Percentiles rank a stretch among this genome's conserved stretches.
Conservation (phyloP, 1,284 basidiomycete genomes). For the Cutaneotrichosporon mucoides region DNA sequence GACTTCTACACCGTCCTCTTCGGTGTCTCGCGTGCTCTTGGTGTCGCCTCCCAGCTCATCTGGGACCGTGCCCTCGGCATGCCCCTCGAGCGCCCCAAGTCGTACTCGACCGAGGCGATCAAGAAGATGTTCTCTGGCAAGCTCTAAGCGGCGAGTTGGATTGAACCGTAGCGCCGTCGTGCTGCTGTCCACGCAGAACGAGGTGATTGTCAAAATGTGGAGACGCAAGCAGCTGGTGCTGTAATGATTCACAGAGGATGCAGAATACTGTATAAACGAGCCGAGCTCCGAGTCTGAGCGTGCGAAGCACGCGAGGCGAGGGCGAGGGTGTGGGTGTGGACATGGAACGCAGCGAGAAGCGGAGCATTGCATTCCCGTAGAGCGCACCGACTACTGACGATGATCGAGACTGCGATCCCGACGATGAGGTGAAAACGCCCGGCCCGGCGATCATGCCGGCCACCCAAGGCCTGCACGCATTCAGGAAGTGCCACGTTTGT, state of each 20-base stretch:
- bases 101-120: conserved; percentile 51
- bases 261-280: not conserved
- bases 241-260: conserved; percentile 6
- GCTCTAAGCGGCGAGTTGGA: conserved; percentile 5
- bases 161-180: not conserved
- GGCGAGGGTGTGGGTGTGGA: too few species aligned
- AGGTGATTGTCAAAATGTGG: conserved; percentile 6
- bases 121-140: conserved; percentile 49
- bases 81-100: conserved; percentile 52
- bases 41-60: conserved; percentile 82
- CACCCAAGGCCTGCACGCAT: too few species aligned
- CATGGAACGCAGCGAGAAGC: too few species aligned
- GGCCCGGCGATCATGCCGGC: too few species aligned
- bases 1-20: conserved; percentile 95
- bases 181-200: not conserved
- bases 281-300: too few species aligned
- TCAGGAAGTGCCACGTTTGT: too few species aligned
- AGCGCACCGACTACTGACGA: too few species aligned
- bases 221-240: conserved; percentile 4
- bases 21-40: conserved; percentile 90
- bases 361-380: too few species aligned
- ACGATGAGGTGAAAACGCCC: too few species aligned
- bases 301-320: too few species aligned
- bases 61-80: conserved; percentile 92
- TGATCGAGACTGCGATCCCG: too few species aligned